phyloP scores from a whole-genome alignment of 1,139 yeast species.

The Diutina siamensis region DNA sequence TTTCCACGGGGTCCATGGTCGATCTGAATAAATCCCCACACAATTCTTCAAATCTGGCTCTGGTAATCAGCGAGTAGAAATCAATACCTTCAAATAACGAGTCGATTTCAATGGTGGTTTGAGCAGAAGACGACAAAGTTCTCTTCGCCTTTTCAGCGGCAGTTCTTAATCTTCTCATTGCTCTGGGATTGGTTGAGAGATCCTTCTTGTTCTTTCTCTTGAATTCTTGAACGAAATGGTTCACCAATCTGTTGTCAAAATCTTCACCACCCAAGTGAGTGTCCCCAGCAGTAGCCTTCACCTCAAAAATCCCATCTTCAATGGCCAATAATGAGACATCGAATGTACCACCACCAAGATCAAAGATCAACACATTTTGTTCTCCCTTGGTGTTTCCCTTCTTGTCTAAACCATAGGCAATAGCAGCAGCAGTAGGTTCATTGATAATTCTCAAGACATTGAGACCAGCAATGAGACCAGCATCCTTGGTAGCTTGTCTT shows the following conservation, averaged over 20 bases:
- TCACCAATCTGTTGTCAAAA: conserved; percentile 61
- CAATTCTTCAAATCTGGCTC: conserved; percentile 91
- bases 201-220: conserved; percentile 93
- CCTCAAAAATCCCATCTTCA: conserved; percentile 99
- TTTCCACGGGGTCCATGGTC: conserved; percentile 88
- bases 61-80: conserved; percentile 71
- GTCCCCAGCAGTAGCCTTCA: conserved; percentile 99
- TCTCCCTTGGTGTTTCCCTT: conserved; percentile 73
- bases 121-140: conserved; percentile 1
- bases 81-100: conserved; percentile 63
- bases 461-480: conserved; percentile 95
- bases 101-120: conserved; percentile 3
- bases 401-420: conserved; percentile 97
- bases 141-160: conserved; percentile 5
- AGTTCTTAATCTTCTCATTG: conserved; percentile 12
- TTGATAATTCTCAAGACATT: conserved; percentile 93
- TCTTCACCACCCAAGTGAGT: conserved; percentile 99
- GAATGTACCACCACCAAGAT: conserved; percentile 98
- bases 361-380: conserved; percentile 85
- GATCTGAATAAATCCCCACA: conserved; percentile 78
- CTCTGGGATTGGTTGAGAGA: conserved; percentile 63
- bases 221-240: conserved; percentile 70
- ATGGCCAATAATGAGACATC: conserved; percentile 95
- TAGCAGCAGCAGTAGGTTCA: conserved; percentile 98
- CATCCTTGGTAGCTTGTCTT: conserved; percentile 98